Evolutionary conservation across 768 basidiomycete species (phyloP), one percentile per base, ranked within the genome.

Genomic region (Fistulinella prunicolor): DNA sequence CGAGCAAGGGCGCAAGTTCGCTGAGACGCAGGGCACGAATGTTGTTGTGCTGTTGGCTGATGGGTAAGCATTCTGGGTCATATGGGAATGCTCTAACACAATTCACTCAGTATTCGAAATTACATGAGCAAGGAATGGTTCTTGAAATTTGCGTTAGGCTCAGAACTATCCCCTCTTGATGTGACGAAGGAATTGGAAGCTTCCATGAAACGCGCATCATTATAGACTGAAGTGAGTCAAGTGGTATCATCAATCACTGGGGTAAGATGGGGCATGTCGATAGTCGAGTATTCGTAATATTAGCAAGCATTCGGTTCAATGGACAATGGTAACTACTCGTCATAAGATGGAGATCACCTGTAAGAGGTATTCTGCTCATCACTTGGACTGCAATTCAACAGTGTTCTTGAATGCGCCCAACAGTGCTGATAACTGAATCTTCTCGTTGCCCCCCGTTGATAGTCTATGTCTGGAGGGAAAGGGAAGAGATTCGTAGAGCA

Each of bases 101-200:
- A 17, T 42, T 19, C 46, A 21, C 24, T 16, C 41, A 92, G 94
- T 1, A 83, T 96, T 46, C 80, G 93, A 57, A 95, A 95, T 65
- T 95, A 95, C 62, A 94, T 95, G 82, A 87, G 86, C 70, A 94
- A 93, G 61, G 79, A 84, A 10, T 95, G 93, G 93, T 94, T 94
- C 70, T 68, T 92, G 53, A 74, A 83, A 52, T 80, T 85, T 58
- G 80, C 83, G 5, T 66, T 85, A 55, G 67, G 75, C 35, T 67
- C 73, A 0, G 76, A 80, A 49, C 76, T 79, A 1, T 77, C 85
- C 3, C 70, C 76, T 5, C 70, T 85, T 3, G 21, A 9, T 3
- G 24, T 9, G 14, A 14, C n/a, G 16, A 38, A 28, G 26, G 37
- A 5, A 6, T 42, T 55, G 39, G 52, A 53, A 13, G 23, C 5